Evolutionary conservation across 2,329 filamentous ascomycete genomes (phyloP).

Genomic region (Aspergillus neotritici): DNA sequence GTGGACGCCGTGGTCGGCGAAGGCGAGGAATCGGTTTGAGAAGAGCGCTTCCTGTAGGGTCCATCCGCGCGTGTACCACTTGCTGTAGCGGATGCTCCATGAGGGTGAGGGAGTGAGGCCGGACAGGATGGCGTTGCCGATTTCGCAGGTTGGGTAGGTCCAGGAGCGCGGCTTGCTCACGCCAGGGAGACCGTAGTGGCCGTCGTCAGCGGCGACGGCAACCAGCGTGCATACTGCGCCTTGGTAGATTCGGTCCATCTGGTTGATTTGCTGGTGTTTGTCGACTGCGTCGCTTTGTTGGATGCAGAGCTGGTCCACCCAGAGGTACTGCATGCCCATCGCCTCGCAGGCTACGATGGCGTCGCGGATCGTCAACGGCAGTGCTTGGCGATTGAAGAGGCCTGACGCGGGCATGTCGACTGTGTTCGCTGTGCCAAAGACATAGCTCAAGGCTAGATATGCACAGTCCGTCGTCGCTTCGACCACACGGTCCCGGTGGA

Average conservation of each 20-base stretch:
- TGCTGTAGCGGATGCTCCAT: too few species aligned
- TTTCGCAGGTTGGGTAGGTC: neutral
- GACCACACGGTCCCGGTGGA: too few species aligned
- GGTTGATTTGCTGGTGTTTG: neutral
- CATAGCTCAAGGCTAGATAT: too few species aligned
- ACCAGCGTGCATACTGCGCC: neutral
- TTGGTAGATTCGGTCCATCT: neutral
- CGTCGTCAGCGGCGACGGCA: neutral
- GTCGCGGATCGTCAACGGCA: neutral
- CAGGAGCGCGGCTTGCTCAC: neutral
- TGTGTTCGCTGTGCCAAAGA: too few species aligned
- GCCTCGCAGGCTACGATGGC: neutral
- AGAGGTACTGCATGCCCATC: neutral
- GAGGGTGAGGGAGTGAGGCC: too few species aligned
- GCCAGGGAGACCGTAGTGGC: neutral
- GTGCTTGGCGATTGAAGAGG: too few species aligned
- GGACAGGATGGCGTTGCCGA: too few species aligned
- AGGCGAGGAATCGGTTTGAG: neutral
- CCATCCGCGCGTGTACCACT: neutral
- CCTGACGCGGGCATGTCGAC: too few species aligned
- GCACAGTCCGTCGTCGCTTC: too few species aligned
- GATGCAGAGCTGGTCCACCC: slow-evolving; percentile 3
- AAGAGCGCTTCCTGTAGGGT: neutral
- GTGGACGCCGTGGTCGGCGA: too few species aligned
- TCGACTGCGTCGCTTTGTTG: neutral